These are phyloP conservation scores for Plantago lanceolata DNA, from an alignment of 305 asterid species.

Conservation along the genomic window DNA sequence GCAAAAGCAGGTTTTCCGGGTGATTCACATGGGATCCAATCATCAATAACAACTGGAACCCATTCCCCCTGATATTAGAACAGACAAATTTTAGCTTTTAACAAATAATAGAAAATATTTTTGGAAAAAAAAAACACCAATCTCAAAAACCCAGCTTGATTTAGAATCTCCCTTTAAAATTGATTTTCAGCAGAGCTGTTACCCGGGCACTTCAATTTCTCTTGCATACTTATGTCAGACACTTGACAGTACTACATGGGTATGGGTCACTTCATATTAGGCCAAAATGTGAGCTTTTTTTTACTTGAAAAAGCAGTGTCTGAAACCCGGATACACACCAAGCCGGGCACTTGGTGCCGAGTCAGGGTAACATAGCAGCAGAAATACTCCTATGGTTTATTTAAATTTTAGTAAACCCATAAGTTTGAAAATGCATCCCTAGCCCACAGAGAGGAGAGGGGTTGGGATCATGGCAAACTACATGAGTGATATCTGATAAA, in stretches of 20 bases:
- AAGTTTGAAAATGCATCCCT: not conserved
- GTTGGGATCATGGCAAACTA: not conserved
- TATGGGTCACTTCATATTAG: too few relatives aligned
- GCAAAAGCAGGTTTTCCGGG: conserved; percentile 98
- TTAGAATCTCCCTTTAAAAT: not conserved
- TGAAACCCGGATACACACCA: too few relatives aligned
- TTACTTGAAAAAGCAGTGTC: too few relatives aligned
- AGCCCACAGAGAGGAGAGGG: not conserved
- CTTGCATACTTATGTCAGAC: too few relatives aligned
- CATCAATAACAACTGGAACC: conserved; percentile 99
- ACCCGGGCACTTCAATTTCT: too few relatives aligned
- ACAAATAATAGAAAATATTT: too few relatives aligned
- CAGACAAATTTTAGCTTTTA: conserved; percentile 8
- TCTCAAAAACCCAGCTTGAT: not conserved
- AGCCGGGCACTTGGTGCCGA: too few relatives aligned
- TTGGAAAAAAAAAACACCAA: too few relatives aligned
- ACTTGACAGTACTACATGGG: too few relatives aligned
- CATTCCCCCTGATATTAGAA: conserved; percentile 74
- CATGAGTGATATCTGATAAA: not conserved
- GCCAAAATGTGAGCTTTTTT: too few relatives aligned
- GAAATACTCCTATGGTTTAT: not conserved
- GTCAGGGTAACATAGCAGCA: not conserved
- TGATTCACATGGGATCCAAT: conserved; percentile 99
- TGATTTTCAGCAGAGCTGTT: not conserved
- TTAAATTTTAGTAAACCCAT: not conserved